Evolutionary conservation across 371 early-diverging fungal species (phyloP).

Genomic region (Mortierella sp.): DNA sequence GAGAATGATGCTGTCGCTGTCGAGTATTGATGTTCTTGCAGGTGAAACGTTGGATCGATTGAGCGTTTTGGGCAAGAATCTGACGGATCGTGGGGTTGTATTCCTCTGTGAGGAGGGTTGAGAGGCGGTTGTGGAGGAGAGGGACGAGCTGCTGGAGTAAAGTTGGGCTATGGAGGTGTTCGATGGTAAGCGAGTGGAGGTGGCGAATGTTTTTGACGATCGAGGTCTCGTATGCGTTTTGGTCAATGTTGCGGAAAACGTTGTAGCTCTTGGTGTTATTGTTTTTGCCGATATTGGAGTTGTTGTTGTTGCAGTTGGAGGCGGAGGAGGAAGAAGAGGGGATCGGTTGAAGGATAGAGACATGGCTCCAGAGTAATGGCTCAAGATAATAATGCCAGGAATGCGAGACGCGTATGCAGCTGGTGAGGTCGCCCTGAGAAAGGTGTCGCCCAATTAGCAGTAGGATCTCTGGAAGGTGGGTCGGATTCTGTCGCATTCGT

Average conservation of each 20-base stretch:
- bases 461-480: constrained; percentile 29
- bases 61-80: constrained; percentile 7
- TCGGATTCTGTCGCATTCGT: neutral
- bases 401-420: constrained; percentile 29
- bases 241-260: neutral
- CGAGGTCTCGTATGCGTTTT: neutral
- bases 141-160: neutral
- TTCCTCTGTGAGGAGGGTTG: neutral
- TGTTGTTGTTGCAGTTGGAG: neutral
- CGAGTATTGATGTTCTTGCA: neutral
- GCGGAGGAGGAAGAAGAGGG: neutral
- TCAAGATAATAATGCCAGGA: constrained; percentile 17
- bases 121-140: constrained; percentile 11
- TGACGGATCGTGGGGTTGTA: constrained; percentile 15
- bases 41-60: constrained; percentile 6
- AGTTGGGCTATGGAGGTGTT: neutral
- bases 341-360: neutral
- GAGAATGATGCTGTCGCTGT: neutral
- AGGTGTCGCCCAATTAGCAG: constrained; percentile 20
- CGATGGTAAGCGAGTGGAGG: constrained; percentile 9
- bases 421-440: constrained; percentile 21
- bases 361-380: constrained; percentile 26
- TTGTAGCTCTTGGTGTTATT: neutral
- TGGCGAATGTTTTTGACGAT: constrained; percentile 18
- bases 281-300: neutral